phyloP scores from a whole-genome alignment of 192 early-diverging fungal genomes.

The Linnemannia exigua region DNA sequence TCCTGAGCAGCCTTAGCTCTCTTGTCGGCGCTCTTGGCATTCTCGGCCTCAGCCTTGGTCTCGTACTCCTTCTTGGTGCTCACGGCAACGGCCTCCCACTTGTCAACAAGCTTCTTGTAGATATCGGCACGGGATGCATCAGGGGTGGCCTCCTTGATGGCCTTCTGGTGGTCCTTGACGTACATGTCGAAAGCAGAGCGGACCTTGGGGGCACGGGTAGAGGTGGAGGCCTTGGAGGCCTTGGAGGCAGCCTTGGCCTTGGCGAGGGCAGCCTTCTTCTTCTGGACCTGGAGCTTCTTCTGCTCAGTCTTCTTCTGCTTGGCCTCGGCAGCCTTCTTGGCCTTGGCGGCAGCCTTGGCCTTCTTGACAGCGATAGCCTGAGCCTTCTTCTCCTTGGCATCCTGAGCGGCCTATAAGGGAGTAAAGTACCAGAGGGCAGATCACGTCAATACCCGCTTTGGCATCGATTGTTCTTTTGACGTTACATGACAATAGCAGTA shows the following conservation, averaged over 20 bases:
- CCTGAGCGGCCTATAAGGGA: constrained; percentile 30
- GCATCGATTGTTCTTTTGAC: not conserved
- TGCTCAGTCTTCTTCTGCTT: constrained; percentile 38
- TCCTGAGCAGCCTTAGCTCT: constrained; percentile 16
- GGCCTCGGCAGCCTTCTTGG: constrained; percentile 37
- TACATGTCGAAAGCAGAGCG: constrained; percentile 56
- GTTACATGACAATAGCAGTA: not conserved
- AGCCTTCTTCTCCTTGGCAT: constrained; percentile 54
- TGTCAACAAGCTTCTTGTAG: constrained; percentile 51
- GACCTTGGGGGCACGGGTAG: constrained; percentile 28
- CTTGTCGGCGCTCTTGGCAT: constrained; percentile 48
- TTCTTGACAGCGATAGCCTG: constrained; percentile 46
- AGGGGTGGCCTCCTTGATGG: constrained; percentile 33
- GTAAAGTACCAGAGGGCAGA: not conserved
- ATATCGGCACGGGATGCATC: constrained; percentile 49
- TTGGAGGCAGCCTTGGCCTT: constrained; percentile 26
- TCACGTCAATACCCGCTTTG: not conserved
- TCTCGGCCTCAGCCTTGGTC: constrained; percentile 35
- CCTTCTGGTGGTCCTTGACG: constrained; percentile 53
- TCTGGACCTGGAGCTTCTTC: constrained; percentile 27
- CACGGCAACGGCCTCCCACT: constrained; percentile 43
- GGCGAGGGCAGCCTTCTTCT: constrained; percentile 35
- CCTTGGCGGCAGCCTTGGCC: constrained; percentile 52
- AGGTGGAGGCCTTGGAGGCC: not conserved
- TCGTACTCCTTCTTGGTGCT: constrained; percentile 35